A percentile compares a stretch with the other conserved stretches of the same genome.
These are phyloP conservation scores for Rhytidhysteron rufulum DNA, from an alignment of 2,329 filamentous ascomycete genomes.

Conservation along the genomic window DNA sequence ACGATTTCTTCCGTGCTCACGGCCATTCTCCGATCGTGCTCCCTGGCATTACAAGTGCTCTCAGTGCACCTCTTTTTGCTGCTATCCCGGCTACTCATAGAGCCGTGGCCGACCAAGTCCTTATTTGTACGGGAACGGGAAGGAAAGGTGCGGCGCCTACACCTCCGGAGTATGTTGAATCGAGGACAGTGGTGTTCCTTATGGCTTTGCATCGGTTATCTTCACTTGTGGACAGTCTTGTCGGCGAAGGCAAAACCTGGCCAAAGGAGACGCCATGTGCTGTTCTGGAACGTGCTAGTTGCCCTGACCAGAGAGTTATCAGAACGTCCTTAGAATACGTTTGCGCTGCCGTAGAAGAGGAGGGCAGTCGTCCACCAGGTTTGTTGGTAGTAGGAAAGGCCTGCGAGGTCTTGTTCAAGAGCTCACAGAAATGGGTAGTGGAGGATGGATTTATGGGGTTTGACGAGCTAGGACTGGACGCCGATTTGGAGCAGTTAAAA, in stretches of 20 bases:
- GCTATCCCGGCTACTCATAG: conserved; percentile 84
- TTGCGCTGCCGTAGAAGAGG: conserved; percentile 76
- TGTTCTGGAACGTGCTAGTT: conserved; percentile 89
- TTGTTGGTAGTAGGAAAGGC: conserved; percentile 79
- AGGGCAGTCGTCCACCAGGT: conserved; percentile 85
- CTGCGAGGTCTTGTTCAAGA: conserved; percentile 70
- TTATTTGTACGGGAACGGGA: conserved; percentile 95
- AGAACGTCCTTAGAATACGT: conserved; percentile 79
- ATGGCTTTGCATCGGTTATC: conserved; percentile 89
- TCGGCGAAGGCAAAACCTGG: conserved; percentile 50
- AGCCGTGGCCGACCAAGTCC: conserved; percentile 83
- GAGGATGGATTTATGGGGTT: conserved; percentile 82
- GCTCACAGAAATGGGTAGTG: conserved; percentile 69
- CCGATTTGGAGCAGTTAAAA: neutral
- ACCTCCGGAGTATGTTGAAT: conserved; percentile 74
- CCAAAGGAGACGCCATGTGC: conserved; percentile 80
- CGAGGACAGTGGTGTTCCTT: conserved; percentile 83
- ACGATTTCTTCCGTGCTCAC: conserved; percentile 71
- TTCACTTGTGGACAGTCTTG: conserved; percentile 67
- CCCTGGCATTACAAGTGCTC: conserved; percentile 84
- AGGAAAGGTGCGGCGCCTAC: conserved; percentile 78
- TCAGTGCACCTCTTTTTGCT: conserved; percentile 85
- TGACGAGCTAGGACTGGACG: conserved; percentile 44
- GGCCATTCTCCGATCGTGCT: conserved; percentile 71
- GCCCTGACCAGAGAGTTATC: conserved; percentile 89